Evolutionary conservation across 176 grass and related monocot species (phyloP).

Genomic region (Oryza meridionalis): DNA sequence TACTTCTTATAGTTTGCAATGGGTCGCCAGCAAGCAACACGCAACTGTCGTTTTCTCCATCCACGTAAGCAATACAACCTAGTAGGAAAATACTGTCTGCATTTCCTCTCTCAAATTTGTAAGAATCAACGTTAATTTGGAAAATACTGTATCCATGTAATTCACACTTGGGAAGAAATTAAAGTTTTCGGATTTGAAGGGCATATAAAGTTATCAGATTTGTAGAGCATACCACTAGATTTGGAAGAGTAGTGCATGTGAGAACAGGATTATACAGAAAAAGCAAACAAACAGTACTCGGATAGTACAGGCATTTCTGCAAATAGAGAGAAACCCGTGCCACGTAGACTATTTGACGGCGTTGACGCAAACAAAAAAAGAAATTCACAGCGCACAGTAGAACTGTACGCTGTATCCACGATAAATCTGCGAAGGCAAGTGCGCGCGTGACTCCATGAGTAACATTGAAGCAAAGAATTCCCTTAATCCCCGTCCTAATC

Average conservation of each 20-base stretch:
- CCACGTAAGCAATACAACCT: conserved; percentile 21
- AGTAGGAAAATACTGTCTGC: not conserved
- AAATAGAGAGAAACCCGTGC: conserved; percentile 11
- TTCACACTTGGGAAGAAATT: not conserved
- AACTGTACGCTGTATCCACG: not conserved
- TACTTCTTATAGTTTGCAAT: conserved; percentile 39
- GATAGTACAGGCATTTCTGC: not conserved
- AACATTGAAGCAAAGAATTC: conserved; percentile 40
- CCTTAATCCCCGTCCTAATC: not conserved
- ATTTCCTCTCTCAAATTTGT: not conserved
- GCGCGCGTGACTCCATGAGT: conserved; percentile 19
- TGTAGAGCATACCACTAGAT: not conserved
- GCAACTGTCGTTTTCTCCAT: conserved; percentile 23
- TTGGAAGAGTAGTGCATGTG: not conserved
- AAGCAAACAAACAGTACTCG: not conserved
- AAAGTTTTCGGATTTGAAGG: not conserved
- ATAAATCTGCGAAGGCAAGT: conserved; percentile 15
- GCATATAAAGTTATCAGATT: not conserved
- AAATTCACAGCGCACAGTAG: not conserved
- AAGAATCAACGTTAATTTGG: not conserved
- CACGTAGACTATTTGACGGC: not conserved
- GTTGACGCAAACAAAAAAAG: conserved; percentile 7
- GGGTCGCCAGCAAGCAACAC: conserved; percentile 44
- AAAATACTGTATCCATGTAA: not conserved
- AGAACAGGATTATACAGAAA: not conserved